A percentile compares a stretch with the other conserved stretches of the same genome.
Evolutionary conservation across 805 yeast genomes (phyloP).

Genomic region (Schizosaccharomyces octosporus): DNA sequence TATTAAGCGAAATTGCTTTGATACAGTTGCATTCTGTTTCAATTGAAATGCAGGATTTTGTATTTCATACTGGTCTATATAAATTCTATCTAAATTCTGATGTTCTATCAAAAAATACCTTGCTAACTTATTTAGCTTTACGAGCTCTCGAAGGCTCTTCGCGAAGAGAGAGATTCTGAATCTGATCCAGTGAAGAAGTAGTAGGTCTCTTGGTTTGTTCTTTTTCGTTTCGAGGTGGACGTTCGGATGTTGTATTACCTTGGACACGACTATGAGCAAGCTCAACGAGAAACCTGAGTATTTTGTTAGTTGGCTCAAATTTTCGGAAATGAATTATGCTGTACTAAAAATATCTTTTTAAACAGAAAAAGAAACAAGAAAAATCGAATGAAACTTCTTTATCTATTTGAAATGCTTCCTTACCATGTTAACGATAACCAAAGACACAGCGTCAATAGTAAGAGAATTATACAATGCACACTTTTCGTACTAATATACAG

Average conservation of each 20-base stretch:
- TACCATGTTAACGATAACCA: constrained; percentile 80
- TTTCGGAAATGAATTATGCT: not conserved
- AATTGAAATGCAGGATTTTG: not conserved
- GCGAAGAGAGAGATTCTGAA: not conserved
- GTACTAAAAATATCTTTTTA: no score
- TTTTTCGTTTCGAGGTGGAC: not conserved
- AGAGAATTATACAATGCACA: constrained; percentile 35
- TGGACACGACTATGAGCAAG: not conserved
- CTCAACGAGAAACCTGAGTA: not conserved
- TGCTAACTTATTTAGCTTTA: not conserved
- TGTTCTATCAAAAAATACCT: no score
- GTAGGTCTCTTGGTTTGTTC: not conserved
- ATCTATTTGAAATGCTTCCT: constrained; percentile 24
- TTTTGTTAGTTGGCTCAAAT: not conserved
- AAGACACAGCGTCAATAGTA: constrained; percentile 31
- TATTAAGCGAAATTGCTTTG: not conserved
- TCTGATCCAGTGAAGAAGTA: not conserved
- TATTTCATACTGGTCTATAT: not conserved
- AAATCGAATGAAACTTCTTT: not conserved
- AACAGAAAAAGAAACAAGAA: no score
- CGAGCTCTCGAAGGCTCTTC: not conserved
- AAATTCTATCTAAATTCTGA: not conserved
- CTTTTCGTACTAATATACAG: constrained; percentile 35
- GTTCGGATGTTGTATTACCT: not conserved
- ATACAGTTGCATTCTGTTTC: not conserved